Base-by-base conservation (phyloP, 225 moss, liverwort and hornwort species). In the Polytrichum formosum region DNA sequence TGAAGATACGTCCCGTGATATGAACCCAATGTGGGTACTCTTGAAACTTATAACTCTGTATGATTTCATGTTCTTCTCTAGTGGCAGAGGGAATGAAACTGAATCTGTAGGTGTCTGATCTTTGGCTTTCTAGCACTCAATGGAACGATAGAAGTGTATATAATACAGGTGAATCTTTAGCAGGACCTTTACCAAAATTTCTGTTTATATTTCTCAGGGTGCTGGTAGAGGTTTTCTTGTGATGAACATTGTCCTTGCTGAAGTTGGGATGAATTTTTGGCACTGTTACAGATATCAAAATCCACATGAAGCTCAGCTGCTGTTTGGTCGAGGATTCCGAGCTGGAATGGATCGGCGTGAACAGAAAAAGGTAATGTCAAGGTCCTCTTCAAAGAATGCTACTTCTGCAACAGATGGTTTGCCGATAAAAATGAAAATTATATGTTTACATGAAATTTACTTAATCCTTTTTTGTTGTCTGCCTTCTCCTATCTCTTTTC, bases 331-430 rank as follows among this genome's bases (percentile, higher is more conserved):
- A 74, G 98, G 98, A 19, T 99, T 99, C 78, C 94, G 94, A 64
- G 98, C 92, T 55, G 94, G 98, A 64, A 99, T 99, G 98, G 98
- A 99, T 87, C 87, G 98, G 31, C 88, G 98, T 67, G 98, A 99
- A 80, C 94, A 99, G 68, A 99, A 99, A 75, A 99, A 94, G 88
- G 91, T 91, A 70, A 28, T 25, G 4, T 67, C 35, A 53, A 19
- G 17, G 7, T 62, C 16, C 61, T 65, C 16, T 26, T 21, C 46
- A 16, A 46, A 4, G 46, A 46, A 46, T 46, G 13, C 37, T 37
- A 37, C 37, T 37, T 37, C 37, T 13, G 37, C 37, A 37, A 13
- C 13, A 37, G 13, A 37, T 37, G 2, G 37, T 37, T 37, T 37
- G 37, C 46, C 13, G 1, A 46, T 46, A 46, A 46, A 46, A 46